Percentiles rank a stretch among this genome's conserved stretches.
phyloP scores from a whole-genome alignment of 306 rosid genomes.

The Elaeagnus macrophylla region DNA sequence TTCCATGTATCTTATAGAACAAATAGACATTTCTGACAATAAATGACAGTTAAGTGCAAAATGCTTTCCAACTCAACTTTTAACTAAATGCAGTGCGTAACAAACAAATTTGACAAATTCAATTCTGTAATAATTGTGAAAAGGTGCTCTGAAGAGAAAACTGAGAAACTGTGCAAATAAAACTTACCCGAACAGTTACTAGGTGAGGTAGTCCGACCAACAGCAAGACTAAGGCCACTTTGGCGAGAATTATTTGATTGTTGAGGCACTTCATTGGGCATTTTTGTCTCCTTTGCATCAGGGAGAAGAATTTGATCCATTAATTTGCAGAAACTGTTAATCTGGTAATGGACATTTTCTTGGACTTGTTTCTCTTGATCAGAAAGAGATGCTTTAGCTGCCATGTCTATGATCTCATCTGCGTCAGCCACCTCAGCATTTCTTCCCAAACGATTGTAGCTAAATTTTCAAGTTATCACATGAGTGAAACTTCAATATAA shows the following conservation, averaged over 20 bases:
- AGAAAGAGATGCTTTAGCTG: constrained; percentile 51
- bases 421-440: constrained; percentile 52
- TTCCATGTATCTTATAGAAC: too few species aligned
- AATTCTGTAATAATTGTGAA: too few species aligned
- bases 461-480: constrained; percentile 35
- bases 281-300: constrained; percentile 25
- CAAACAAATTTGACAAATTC: too few species aligned
- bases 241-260: constrained; percentile 34
- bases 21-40: too few species aligned
- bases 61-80: too few species aligned
- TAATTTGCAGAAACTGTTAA: constrained; percentile 39
- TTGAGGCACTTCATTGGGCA: constrained; percentile 25
- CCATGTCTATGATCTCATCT: constrained; percentile 62
- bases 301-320: constrained; percentile 81
- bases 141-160: not conserved
- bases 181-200: constrained; percentile 36
- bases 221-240: constrained; percentile 80
- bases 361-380: constrained; percentile 80
- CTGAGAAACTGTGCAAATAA: not conserved
- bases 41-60: too few species aligned
- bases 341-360: constrained; percentile 68
- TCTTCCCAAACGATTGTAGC: constrained; percentile 71
- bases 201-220: constrained; percentile 38
- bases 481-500: constrained; percentile 23
- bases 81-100: too few species aligned